A percentile compares a stretch with the other conserved stretches of the same genome.
Conservation (phyloP, 495 filamentous ascomycete species). For the Talaromyces thailandensis region DNA sequence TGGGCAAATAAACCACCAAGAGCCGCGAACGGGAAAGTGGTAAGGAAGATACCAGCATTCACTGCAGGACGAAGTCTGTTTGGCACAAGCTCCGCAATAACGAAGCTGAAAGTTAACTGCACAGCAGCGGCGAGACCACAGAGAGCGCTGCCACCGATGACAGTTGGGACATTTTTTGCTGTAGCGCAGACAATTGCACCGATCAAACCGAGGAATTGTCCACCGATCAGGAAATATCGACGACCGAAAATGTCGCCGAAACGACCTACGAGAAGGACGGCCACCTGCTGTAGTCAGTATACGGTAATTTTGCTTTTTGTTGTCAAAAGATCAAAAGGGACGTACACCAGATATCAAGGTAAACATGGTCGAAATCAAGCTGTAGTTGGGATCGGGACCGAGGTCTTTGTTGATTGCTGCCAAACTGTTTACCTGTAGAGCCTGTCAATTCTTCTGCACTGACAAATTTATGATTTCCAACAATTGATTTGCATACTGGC, state of each 20-base stretch:
- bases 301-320: slow-evolving; percentile 12
- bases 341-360: slow-evolving; percentile 16
- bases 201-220: slow-evolving; percentile 28
- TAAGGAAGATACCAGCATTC: slow-evolving; percentile 27
- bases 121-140: slow-evolving; percentile 26
- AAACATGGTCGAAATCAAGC: slow-evolving; percentile 25
- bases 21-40: slow-evolving; percentile 26
- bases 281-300: slow-evolving; percentile 21
- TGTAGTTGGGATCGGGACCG: slow-evolving; percentile 27
- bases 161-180: slow-evolving; percentile 30
- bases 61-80: slow-evolving; percentile 30
- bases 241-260: slow-evolving; percentile 47
- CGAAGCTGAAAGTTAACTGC: slow-evolving; percentile 27
- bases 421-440: slow-evolving; percentile 8
- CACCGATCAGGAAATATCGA: slow-evolving; percentile 39
- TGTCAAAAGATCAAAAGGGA: not conserved
- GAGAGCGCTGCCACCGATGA: slow-evolving; percentile 30
- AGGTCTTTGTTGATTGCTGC: slow-evolving; percentile 16
- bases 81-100: slow-evolving; percentile 34
- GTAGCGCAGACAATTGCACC: slow-evolving; percentile 35
- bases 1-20: slow-evolving; percentile 35
- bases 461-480: not conserved
- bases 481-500: slow-evolving; percentile 9
- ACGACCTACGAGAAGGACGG: slow-evolving; percentile 33
- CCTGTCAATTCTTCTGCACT: not conserved